phyloP scores from a whole-genome alignment of 2,329 filamentous ascomycete genomes.

The Colletotrichum sp. region DNA sequence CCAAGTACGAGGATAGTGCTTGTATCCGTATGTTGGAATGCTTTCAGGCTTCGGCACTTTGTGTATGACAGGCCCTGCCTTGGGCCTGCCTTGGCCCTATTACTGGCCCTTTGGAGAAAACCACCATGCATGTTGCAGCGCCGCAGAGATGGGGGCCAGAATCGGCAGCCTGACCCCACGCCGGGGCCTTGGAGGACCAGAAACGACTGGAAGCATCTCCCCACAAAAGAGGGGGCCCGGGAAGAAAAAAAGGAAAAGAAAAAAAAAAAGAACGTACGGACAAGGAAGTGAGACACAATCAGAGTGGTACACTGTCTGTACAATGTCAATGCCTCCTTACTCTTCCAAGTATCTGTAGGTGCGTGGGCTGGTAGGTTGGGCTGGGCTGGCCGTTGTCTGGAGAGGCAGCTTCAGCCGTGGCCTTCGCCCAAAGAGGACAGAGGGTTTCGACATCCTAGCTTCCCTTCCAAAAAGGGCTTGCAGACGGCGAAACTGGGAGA shows the following conservation, averaged over 20 bases:
- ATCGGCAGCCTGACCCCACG: not conserved
- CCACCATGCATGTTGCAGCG: not conserved
- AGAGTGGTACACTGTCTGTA: too few species aligned
- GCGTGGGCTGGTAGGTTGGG: not conserved
- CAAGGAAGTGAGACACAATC: not conserved
- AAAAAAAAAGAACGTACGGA: too few species aligned
- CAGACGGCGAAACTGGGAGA: not conserved
- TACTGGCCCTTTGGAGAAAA: not conserved
- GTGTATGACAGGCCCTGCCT: not conserved
- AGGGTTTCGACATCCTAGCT: not conserved
- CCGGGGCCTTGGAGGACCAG: not conserved
- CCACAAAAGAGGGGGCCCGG: not conserved
- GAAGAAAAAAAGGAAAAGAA: not conserved
- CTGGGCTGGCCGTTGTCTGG: too few species aligned
- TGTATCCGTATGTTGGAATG: not conserved
- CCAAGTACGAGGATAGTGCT: not conserved
- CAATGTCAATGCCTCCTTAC: too few species aligned
- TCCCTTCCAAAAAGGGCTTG: not conserved
- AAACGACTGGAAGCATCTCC: not conserved
- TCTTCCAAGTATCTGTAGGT: too few species aligned
- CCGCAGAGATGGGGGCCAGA: not conserved
- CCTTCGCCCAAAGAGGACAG: not conserved
- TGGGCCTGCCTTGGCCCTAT: not conserved
- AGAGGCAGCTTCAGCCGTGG: not conserved
- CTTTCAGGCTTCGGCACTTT: not conserved